These are phyloP conservation scores for Candida oleophila DNA, from an alignment of 805 yeast species.

Conservation along the genomic window DNA sequence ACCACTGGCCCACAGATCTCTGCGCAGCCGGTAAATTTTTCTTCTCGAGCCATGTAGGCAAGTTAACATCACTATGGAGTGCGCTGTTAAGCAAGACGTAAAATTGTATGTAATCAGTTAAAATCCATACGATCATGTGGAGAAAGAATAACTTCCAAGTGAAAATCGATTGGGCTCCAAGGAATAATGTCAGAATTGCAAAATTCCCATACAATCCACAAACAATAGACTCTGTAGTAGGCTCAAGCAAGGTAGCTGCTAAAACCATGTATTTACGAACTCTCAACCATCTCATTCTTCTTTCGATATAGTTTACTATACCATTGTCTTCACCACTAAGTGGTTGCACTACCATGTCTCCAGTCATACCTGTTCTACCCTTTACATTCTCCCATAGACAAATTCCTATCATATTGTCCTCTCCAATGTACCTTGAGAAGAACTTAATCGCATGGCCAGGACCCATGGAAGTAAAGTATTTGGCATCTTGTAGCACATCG, in stretches of 20 bases:
- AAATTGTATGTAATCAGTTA: slow-evolving; percentile 62
- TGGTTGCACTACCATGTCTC: slow-evolving; percentile 81
- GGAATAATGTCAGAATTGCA: slow-evolving; percentile 49
- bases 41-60: slow-evolving; percentile 28
- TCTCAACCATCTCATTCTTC: slow-evolving; percentile 83
- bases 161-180: slow-evolving; percentile 26
- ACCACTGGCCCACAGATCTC: slow-evolving; percentile 24
- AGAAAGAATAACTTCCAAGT: slow-evolving; percentile 38
- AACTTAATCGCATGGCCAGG: slow-evolving; percentile 57
- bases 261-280: slow-evolving; percentile 86
- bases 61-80: slow-evolving; percentile 11
- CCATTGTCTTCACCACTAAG: slow-evolving; percentile 38
- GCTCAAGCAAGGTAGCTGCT: slow-evolving; percentile 81
- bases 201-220: slow-evolving; percentile 67
- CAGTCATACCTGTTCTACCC: slow-evolving; percentile 74
- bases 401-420: slow-evolving; percentile 89
- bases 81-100: slow-evolving; percentile 35
- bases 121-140: slow-evolving; percentile 64
- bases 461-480: slow-evolving; percentile 24
- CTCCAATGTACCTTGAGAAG: slow-evolving; percentile 83
- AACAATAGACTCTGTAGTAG: slow-evolving; percentile 76
- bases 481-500: slow-evolving; percentile 30
- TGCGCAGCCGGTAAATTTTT: slow-evolving; percentile 15
- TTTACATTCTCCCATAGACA: slow-evolving; percentile 69
- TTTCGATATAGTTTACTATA: slow-evolving; percentile 54